phyloP scores from a whole-genome alignment of 2,329 filamentous ascomycete genomes.

The Sphaerulina vaccinii region DNA sequence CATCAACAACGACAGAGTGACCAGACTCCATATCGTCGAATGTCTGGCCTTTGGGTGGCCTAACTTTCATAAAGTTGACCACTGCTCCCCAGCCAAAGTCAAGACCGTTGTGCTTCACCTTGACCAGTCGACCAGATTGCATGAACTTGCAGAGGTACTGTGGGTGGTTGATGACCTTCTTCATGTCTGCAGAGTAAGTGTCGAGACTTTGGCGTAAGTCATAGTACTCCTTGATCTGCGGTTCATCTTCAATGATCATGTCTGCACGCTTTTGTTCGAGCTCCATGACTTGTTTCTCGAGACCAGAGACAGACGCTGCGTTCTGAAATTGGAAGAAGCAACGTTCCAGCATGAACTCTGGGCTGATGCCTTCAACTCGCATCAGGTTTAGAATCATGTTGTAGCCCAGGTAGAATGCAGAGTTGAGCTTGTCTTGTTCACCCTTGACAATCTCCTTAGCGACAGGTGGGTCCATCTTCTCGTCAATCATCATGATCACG shows the following conservation, averaged over 20 bases:
- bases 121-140: conserved; percentile 81
- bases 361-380: conserved; percentile 97
- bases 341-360: conserved; percentile 96
- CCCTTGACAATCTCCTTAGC: conserved; percentile 95
- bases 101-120: conserved; percentile 73
- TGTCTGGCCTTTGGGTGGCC: conserved; percentile 60
- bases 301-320: conserved; percentile 74
- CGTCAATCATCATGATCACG: conserved; percentile 99
- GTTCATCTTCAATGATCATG: conserved; percentile 80
- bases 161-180: conserved; percentile 86
- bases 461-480: conserved; percentile 91
- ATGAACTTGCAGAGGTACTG: conserved; percentile 82
- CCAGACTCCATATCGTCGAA: conserved; percentile 70
- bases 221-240: conserved; percentile 90
- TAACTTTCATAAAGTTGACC: conserved; percentile 66
- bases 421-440: conserved; percentile 95
- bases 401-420: conserved; percentile 95
- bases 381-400: conserved; percentile 98
- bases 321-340: conserved; percentile 99
- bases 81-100: conserved; percentile 97
- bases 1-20: conserved; percentile 78
- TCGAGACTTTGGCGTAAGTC: conserved; percentile 82
- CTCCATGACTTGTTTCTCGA: conserved; percentile 80
- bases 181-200: conserved; percentile 83
- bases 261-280: conserved; percentile 72